Base-by-base conservation (phyloP, 1,139 yeast genomes). In the Kluyveromyces sp. region DNA sequence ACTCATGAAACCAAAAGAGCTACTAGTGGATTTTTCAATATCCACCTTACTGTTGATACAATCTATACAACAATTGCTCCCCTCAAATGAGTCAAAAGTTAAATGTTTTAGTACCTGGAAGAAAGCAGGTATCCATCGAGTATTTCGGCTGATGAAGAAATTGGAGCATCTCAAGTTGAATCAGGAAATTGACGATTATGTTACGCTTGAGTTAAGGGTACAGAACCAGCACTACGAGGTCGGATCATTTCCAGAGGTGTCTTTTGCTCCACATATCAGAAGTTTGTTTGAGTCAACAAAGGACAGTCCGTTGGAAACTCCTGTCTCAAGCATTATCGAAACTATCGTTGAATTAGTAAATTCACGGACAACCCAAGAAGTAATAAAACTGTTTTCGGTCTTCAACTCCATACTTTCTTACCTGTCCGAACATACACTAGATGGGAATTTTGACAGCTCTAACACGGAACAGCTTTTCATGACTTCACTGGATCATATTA, bases 351-450 rank as follows among this genome's bases (percentile, higher is more conserved):
- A 55, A 17, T 46, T 55, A 17, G 28, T 58, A 33, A 47, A 46
- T 4, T 50, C 55, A 9, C 55, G 60, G 31, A 54, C 69, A 0
- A 50, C 55, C 11, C 48, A 63, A 8, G 68, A 63, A 33, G 54
- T 67, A 2, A 42, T 56, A 1, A 65, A 64, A 46, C 42, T 61
- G 3, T 52, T 65, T 43, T 59, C 52, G 28, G 44, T 88, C 31
- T 73, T 87, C 36, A 86, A 83, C 57, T 83, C 84, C 1, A 71
- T 88, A 44, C 70, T 86, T 33, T 78, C 80, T 32, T 81, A 82
- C 55, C 76, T 86, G 11, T 76, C 85, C 2, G 73, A 76, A 69
- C 70, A 68, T 46, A 58, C 68, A 18, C 55, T 66, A 22, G 59
- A 63, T 13, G 31, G 33, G 2, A 20, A 12, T n/a, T n/a, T 38